Percentiles rank a stretch among this genome's conserved stretches.
Conservation (phyloP, 179 eudicot genomes). For the Silene noctiflora region DNA sequence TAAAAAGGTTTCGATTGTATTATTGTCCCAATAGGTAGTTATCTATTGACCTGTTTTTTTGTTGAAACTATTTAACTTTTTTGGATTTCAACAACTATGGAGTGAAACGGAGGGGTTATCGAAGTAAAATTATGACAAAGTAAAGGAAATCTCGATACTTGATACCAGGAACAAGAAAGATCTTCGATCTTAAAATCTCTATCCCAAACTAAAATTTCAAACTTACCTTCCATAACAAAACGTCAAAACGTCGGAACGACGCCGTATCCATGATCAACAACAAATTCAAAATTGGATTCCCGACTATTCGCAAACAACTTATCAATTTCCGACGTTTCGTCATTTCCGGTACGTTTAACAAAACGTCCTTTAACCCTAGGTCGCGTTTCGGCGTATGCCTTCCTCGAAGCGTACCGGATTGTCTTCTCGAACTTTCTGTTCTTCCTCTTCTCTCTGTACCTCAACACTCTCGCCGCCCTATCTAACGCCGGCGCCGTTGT, state of each 20-base stretch:
- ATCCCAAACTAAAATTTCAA: background rate
- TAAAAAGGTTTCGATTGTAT: too few species aligned
- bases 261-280: constrained; percentile 33
- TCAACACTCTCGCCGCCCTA: constrained; percentile 39
- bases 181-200: background rate
- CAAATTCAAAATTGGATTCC: background rate
- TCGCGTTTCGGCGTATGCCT: constrained; percentile 44
- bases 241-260: constrained; percentile 37
- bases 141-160: background rate
- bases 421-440: constrained; percentile 48
- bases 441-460: constrained; percentile 52
- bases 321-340: constrained; percentile 24
- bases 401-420: constrained; percentile 43
- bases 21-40: too few species aligned
- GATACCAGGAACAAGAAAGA: background rate
- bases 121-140: too few species aligned
- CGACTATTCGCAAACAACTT: constrained; percentile 8
- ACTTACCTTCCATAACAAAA: background rate
- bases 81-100: too few species aligned
- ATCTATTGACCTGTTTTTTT: too few species aligned
- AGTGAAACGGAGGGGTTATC: too few species aligned
- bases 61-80: too few species aligned
- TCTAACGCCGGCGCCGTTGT: constrained; percentile 24
- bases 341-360: constrained; percentile 33
- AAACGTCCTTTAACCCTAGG: constrained; percentile 47